Evolutionary conservation across 2,329 filamentous ascomycete species (phyloP).

Genomic region (Ophiognomonia clavigignenti-juglandacearum): DNA sequence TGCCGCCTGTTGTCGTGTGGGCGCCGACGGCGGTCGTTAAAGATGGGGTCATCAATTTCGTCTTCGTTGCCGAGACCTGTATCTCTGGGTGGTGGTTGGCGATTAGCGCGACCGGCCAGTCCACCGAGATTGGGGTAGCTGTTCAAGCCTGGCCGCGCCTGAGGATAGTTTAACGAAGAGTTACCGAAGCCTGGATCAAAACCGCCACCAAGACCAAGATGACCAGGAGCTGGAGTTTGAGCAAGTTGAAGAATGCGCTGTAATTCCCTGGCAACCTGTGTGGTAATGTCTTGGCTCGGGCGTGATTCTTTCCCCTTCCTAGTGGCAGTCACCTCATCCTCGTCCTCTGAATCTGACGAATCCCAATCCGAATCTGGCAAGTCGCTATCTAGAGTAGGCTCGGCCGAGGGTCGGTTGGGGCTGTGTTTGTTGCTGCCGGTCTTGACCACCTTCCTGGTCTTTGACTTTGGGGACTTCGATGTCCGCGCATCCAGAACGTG

Average conservation of each 20-base stretch:
- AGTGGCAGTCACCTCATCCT: background rate
- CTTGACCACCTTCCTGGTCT: background rate
- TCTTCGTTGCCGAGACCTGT: background rate
- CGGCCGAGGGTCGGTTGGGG: background rate
- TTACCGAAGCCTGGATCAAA: background rate
- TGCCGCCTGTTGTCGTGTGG: background rate
- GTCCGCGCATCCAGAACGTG: too few species aligned
- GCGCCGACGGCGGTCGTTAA: background rate
- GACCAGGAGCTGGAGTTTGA: background rate
- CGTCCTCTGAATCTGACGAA: background rate
- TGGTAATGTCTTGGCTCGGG: background rate
- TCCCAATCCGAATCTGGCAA: slow-evolving; percentile 1
- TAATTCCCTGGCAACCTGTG: background rate
- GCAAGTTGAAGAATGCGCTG: slow-evolving; percentile 6
- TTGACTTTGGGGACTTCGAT: background rate
- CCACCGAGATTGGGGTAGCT: background rate
- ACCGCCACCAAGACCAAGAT: background rate
- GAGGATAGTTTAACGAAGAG: background rate
- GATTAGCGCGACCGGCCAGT: background rate
- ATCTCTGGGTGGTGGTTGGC: background rate
- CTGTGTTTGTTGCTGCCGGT: background rate
- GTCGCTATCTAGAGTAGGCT: background rate
- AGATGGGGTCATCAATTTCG: background rate
- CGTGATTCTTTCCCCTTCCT: background rate
- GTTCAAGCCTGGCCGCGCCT: background rate